phyloP scores from a whole-genome alignment of 192 early-diverging fungal genomes.

The Entomortierella parvispora region DNA sequence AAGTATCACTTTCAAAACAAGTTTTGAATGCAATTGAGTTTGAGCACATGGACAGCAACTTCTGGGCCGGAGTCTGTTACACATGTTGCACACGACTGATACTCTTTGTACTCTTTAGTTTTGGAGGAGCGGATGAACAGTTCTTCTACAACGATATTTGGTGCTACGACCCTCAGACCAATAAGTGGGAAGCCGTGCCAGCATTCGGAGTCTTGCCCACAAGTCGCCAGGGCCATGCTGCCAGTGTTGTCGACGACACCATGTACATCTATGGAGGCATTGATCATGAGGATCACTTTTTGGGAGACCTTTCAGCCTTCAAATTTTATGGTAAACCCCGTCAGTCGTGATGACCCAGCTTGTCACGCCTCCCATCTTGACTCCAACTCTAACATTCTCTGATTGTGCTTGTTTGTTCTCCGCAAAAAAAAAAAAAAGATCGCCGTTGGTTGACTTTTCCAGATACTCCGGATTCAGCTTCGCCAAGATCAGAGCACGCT shows the following conservation, averaged over 20 bases:
- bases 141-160: slow-evolving; percentile 67
- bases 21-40: too few species aligned
- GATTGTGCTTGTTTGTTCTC: background rate
- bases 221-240: slow-evolving; percentile 54
- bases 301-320: slow-evolving; percentile 65
- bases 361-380: background rate
- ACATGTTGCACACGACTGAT: too few species aligned
- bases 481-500: slow-evolving; percentile 56
- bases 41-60: too few species aligned
- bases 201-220: slow-evolving; percentile 61
- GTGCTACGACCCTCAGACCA: slow-evolving; percentile 58
- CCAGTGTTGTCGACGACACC: slow-evolving; percentile 58
- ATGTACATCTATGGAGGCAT: slow-evolving; percentile 67
- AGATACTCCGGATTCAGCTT: slow-evolving; percentile 61
- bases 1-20: background rate
- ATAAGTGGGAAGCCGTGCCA: slow-evolving; percentile 56
- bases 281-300: slow-evolving; percentile 50
- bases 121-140: slow-evolving; percentile 62
- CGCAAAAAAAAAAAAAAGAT: slow-evolving; percentile 21
- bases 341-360: background rate
- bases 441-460: slow-evolving; percentile 67
- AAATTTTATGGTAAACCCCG: slow-evolving; percentile 54
- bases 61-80: too few species aligned
- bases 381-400: background rate
- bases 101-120: slow-evolving; percentile 42